A percentile compares a stretch with the other conserved stretches of the same genome.
Conservation (phyloP, 1,139 yeast species). For the Kodamaea suecica region DNA sequence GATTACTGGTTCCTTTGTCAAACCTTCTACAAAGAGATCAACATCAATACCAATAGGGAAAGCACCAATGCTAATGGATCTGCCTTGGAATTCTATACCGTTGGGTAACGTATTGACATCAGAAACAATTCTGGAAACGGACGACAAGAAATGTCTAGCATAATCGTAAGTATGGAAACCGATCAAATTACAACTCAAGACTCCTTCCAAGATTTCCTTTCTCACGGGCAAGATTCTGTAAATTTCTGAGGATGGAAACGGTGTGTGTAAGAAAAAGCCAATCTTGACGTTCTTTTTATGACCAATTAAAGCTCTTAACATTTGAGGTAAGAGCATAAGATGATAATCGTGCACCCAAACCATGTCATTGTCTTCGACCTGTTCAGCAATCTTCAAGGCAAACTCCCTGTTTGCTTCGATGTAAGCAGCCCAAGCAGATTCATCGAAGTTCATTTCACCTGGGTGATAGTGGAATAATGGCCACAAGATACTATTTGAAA, state of each 20-base stretch:
- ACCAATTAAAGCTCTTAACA: constrained; percentile 69
- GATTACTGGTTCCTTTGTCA: constrained; percentile 60
- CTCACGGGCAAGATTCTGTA: constrained; percentile 95
- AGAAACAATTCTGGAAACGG: constrained; percentile 78
- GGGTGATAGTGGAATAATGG: constrained; percentile 98
- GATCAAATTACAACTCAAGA: constrained; percentile 86
- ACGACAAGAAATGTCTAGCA: constrained; percentile 93
- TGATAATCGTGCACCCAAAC: constrained; percentile 99
- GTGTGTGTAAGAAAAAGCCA: constrained; percentile 96
- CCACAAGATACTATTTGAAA: constrained; percentile 90
- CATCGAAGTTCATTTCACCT: constrained; percentile 98
- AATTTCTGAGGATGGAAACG: constrained; percentile 96
- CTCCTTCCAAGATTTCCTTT: constrained; percentile 87
- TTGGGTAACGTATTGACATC: constrained; percentile 85
- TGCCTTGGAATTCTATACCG: constrained; percentile 76
- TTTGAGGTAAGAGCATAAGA: constrained; percentile 88
- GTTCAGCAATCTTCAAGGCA: constrained; percentile 69
- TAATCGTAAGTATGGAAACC: constrained; percentile 99
- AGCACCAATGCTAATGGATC: constrained; percentile 86
- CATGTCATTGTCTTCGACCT: constrained; percentile 78
- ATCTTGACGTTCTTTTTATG: constrained; percentile 59
- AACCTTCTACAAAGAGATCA: constrained; percentile 81
- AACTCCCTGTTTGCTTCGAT: constrained; percentile 87
- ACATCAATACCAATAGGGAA: constrained; percentile 98
- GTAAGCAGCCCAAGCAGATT: constrained; percentile 97